Base-by-base conservation (phyloP, 2,329 filamentous ascomycete genomes). In the Paraphoma chrysanthemicola region DNA sequence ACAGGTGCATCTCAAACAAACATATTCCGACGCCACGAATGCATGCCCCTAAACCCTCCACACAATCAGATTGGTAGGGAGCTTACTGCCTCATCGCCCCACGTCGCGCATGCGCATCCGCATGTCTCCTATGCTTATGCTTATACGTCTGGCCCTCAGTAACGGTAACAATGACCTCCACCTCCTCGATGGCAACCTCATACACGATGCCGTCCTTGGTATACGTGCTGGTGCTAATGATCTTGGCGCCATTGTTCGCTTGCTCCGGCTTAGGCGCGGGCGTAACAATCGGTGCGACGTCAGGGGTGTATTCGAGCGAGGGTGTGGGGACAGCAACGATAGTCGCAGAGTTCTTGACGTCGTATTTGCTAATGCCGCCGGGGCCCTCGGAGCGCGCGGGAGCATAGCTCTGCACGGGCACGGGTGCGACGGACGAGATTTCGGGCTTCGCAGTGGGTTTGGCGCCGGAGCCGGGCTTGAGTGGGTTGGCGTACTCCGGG, bases 121-220 rank as follows among this genome's bases (percentile, higher is more conserved):
- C 60, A 33, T 63, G 67, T 38, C 67, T 60, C 44, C 64, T 60
- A 44, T 63, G 57, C 28, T 57, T 63, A 17, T 42, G 39, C 28
- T 70, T 63, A 17, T 57, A 63, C 18, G 38, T 14, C 16, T 64
- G 60, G 1, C 67, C 61, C 3, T 70, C 64, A 12, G 69, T 67
- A 4, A 74, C 76, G 6, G 78, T 81, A 51, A 80, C 76, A 28
- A 74, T 79, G 42, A 81, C 67, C 16, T 77, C 70, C 38, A 78
- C 71, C 65, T 82, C 72, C 69, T 79, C 75, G 57, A 81, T 77
- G 47, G 74, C 75, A 44, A 81, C 68, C 64, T 81, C 78, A 65
- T 80, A 75, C 44, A 81, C 79, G 54, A 76, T 69, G 57, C 78
- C 78, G 31, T 66, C 75, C 60, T 73, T 74, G 51, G 79, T 81